Conservation (phyloP, 495 filamentous ascomycete species). For the Annulohypoxylon stygium region DNA sequence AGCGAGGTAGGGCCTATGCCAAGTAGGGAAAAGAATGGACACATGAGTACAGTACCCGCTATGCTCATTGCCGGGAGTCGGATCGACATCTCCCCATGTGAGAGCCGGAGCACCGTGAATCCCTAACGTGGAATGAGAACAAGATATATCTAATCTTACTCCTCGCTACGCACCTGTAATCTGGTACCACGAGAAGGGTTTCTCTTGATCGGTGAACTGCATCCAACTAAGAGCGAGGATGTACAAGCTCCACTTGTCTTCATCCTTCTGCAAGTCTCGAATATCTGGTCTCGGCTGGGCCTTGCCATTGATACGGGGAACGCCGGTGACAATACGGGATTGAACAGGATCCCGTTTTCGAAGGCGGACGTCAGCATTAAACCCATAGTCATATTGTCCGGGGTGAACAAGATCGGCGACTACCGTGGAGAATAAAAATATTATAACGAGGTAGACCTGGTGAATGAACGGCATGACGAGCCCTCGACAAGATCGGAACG, state of each 20-base stretch:
- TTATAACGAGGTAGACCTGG: conserved; percentile 18
- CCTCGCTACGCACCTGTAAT: conserved; percentile 62
- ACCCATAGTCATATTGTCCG: conserved; percentile 59
- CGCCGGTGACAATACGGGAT: conserved; percentile 47
- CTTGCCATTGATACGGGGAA: conserved; percentile 46
- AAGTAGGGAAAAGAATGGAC: conserved; percentile 75
- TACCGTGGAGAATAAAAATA: conserved; percentile 27
- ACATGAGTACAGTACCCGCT: conserved; percentile 75
- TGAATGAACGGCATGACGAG: conserved; percentile 29
- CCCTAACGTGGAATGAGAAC: conserved; percentile 55
- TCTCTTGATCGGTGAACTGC: conserved; percentile 66
- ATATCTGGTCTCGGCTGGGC: conserved; percentile 62
- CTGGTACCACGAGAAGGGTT: conserved; percentile 71
- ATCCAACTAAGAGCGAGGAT: conserved; percentile 67
- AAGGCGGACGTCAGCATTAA: conserved; percentile 48
- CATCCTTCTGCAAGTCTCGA: conserved; percentile 67
- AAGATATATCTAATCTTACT: not conserved
- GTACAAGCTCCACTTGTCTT: conserved; percentile 70
- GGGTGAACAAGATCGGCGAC: conserved; percentile 28
- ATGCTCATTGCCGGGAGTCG: conserved; percentile 58
- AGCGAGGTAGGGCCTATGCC: conserved; percentile 79
- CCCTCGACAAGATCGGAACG: not conserved
- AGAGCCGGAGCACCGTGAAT: conserved; percentile 74
- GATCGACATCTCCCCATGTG: conserved; percentile 68
- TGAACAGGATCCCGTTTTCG: conserved; percentile 45